Conservation (phyloP, 2,329 filamentous ascomycete genomes). For the Fusarium hostae region DNA sequence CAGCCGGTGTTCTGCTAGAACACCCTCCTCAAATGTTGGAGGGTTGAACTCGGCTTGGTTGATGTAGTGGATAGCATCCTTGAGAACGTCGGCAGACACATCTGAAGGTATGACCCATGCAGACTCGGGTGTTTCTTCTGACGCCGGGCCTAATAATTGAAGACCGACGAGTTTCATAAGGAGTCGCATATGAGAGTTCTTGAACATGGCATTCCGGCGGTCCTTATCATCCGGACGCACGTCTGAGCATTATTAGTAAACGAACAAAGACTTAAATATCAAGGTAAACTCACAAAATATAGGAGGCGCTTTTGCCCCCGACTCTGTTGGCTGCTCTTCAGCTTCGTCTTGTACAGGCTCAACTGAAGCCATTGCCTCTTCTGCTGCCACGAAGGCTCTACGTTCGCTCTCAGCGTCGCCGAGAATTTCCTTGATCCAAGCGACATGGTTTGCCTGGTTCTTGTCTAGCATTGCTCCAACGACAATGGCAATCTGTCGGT, state of each 20-base stretch:
- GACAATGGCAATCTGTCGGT: constrained; percentile 81
- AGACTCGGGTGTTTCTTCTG: constrained; percentile 79
- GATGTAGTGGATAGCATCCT: constrained; percentile 76
- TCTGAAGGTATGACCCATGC: constrained; percentile 80
- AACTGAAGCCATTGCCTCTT: constrained; percentile 64
- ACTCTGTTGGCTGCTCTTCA: constrained; percentile 43
- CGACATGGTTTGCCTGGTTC: constrained; percentile 78
- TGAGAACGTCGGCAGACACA: constrained; percentile 72
- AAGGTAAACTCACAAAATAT: constrained; percentile 47
- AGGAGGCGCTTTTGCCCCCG: constrained; percentile 47
- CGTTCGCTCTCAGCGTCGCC: constrained; percentile 76
- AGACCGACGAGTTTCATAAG: constrained; percentile 83
- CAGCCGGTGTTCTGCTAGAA: constrained; percentile 81
- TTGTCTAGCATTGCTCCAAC: constrained; percentile 84
- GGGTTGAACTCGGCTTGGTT: constrained; percentile 82
- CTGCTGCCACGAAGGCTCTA: constrained; percentile 79
- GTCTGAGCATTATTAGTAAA: constrained; percentile 55
- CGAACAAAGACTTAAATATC: background rate
- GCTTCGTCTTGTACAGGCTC: constrained; percentile 50
- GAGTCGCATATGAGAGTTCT: constrained; percentile 86
- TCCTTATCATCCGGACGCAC: constrained; percentile 73
- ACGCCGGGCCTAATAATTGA: constrained; percentile 62
- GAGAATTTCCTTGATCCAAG: constrained; percentile 83
- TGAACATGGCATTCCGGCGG: constrained; percentile 81
- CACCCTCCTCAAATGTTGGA: constrained; percentile 79